Percentiles rank a stretch among this genome's conserved stretches.
Evolutionary conservation across 2,329 filamentous ascomycete genomes (phyloP).

Genomic region (Xylariomycetidae sp.): DNA sequence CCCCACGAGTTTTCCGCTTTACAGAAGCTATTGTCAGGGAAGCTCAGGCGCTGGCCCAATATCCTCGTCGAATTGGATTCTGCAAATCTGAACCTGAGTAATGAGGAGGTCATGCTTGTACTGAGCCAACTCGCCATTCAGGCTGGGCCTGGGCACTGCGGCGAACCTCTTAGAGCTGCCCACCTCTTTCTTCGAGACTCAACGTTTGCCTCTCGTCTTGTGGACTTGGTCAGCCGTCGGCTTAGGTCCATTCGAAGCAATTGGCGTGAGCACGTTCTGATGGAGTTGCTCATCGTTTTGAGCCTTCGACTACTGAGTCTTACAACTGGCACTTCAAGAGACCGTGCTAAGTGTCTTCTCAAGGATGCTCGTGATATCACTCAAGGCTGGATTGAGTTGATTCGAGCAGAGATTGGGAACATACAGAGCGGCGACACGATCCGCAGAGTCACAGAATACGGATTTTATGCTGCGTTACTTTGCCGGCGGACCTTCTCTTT

Average conservation of each 20-base stretch:
- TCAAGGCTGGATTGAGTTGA: neutral
- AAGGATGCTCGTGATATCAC: neutral
- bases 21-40: slow-evolving; percentile 41
- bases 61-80: slow-evolving; percentile 45
- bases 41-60: slow-evolving; percentile 40
- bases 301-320: slow-evolving; percentile 29
- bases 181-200: slow-evolving; percentile 45
- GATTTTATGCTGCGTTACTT: slow-evolving; percentile 49
- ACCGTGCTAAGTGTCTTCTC: neutral
- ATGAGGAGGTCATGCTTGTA: slow-evolving; percentile 40
- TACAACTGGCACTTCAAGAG: neutral
- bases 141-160: slow-evolving; percentile 38
- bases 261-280: slow-evolving; percentile 51
- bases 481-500: slow-evolving; percentile 31
- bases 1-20: slow-evolving; percentile 48
- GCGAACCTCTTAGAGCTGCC: slow-evolving; percentile 33
- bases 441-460: slow-evolving; percentile 35
- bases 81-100: slow-evolving; percentile 54
- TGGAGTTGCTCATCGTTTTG: slow-evolving; percentile 52
- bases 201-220: slow-evolving; percentile 40
- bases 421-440: too few species aligned
- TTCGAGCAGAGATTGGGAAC: neutral
- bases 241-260: slow-evolving; percentile 43
- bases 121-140: slow-evolving; percentile 49
- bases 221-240: slow-evolving; percentile 36